Base-by-base conservation (phyloP, 75 land plant species). In the Selaginella moellendorffii region DNA sequence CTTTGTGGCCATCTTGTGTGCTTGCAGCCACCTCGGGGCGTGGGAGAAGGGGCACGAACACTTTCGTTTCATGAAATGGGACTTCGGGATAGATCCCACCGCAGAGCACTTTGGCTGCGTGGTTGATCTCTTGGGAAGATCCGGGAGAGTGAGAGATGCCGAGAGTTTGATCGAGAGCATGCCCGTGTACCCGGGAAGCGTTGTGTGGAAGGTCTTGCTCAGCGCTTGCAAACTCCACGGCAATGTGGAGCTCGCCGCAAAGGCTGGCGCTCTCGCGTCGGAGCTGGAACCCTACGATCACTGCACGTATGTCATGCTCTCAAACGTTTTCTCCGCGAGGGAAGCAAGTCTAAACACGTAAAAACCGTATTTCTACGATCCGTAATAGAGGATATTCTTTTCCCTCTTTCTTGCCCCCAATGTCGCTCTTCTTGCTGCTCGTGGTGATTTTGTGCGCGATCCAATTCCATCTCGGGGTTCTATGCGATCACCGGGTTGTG, bases 31-130 rank as follows among this genome's bases (percentile, higher is more conserved):
- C 28, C 26, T 71, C 17, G 75, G 75, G 17, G 1, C 68, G 46
- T 51, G 68, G 1, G 52, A 72, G 52, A 68, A 77, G 23, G 75
- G 75, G 2, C 36, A 68, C 61, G 20, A 28, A 26, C 59, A 67
- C 31, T 77, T 77, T 46, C 23, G n/a, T 30, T 26, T 52, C 10
- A 68, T 77, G 68, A 30, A 63, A 0, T 23, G 31, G 12, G 68
- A 61, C 31, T 8, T 53, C 21, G 64, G 26, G 12, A 53, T 72
- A 19, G 36, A 24, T 23, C 75, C 75, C 0, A 53, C 51, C 19
- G 64, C 28, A 53, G 79, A 77, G 42, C 79, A 77, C 62, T 69
- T 22, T 42, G 74, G 70, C 8, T 76, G 74, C 31, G 51, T 76
- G 0, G 70, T 59, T 24, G 74, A 76, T 52, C 62, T 77, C 62